Base-by-base conservation (phyloP, 2,329 filamentous ascomycete species). In the Cytospora chrysosperma region DNA sequence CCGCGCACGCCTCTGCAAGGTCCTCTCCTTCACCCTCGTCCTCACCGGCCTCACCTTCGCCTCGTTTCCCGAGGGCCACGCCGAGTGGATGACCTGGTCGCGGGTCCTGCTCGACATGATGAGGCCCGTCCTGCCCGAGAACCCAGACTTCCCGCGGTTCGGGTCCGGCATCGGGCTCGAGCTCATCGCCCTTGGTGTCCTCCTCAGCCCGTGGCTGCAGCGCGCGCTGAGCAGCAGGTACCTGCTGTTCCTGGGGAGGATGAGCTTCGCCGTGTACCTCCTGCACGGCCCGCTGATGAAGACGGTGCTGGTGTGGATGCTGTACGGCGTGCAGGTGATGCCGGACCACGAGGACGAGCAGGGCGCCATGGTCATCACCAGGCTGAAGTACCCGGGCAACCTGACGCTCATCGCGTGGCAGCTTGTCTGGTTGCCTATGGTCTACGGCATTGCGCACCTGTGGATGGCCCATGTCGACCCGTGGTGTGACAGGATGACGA, bases 211-310 rank as follows among this genome's bases (percentile, higher is more conserved):
- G 1, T 71, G 74, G 30, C 74, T 82, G 32, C 85, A 85, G 65
- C 78, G 78, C 57, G 67, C 82, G 0, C 78, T 88, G 3, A 83
- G 83, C 4, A 81, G 80, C 63, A 80, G 79, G 34, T 78, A 80
- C 61, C 80, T 88, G 51, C 78, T 86, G 52, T 88, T 85, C 81
- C 80, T 88, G 15, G 86, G 86, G 52, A 84, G 83, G 69, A 82
- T 88, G 74, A 86, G 83, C 52, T 88, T 88, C 69, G 85, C 86
- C 1, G 83, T 89, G 17, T 88, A 88, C 69, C 79, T 89, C 8
- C 74, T 88, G 24, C 86, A 89, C 72, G 86, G 86, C 50, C 81
- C 82, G 0, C 76, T 88, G 32, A 80, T 88, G 68, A 82, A 86
- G 62, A 83, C 81, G 27, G 72, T 87, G 9, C 76, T 88, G 17